Percentiles rank a stretch among this genome's conserved stretches.
Evolutionary conservation across 2,329 filamentous ascomycete species (phyloP).

Genomic region (Ceratocystis alfenasii): DNA sequence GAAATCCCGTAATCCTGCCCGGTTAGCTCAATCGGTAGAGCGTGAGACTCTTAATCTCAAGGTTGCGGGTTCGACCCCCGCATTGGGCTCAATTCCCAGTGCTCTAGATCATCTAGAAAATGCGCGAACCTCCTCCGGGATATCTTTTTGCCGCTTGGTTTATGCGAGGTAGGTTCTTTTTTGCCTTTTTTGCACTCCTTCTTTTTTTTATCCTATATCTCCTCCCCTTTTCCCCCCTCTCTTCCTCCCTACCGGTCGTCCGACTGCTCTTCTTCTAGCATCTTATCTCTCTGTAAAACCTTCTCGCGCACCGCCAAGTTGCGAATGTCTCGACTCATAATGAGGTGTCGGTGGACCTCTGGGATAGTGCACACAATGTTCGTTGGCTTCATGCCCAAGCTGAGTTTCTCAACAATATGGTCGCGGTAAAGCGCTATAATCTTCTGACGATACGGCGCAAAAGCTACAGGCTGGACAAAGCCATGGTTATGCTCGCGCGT

Average conservation of each 20-base stretch:
- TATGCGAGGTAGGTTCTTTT: neutral
- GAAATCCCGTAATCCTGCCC: conserved; percentile 28
- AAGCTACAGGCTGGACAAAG: neutral
- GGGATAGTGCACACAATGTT: neutral
- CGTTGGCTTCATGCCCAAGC: neutral
- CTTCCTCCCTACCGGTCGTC: neutral
- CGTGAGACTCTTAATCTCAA: conserved; percentile 55
- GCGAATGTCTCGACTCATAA: neutral
- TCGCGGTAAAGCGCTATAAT: neutral
- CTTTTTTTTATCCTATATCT: neutral
- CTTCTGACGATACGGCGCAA: neutral
- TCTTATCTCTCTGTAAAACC: neutral
- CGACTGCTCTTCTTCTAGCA: neutral
- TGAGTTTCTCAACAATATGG: neutral
- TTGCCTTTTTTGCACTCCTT: neutral
- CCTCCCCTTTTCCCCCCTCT: neutral
- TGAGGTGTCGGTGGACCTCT: neutral
- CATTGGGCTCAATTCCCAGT: conserved; percentile 25
- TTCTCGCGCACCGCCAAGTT: neutral
- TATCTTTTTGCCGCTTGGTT: neutral
- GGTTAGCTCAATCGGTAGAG: conserved; percentile 61
- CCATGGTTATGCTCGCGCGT: neutral
- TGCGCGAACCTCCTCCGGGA: neutral
- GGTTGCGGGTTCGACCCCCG: conserved; percentile 34
- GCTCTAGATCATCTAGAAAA: conserved; percentile 19